Percentiles rank a stretch among this genome's conserved stretches.
These are phyloP conservation scores for Collybia mongolica DNA, from an alignment of 768 basidiomycete genomes.

Conservation along the genomic window DNA sequence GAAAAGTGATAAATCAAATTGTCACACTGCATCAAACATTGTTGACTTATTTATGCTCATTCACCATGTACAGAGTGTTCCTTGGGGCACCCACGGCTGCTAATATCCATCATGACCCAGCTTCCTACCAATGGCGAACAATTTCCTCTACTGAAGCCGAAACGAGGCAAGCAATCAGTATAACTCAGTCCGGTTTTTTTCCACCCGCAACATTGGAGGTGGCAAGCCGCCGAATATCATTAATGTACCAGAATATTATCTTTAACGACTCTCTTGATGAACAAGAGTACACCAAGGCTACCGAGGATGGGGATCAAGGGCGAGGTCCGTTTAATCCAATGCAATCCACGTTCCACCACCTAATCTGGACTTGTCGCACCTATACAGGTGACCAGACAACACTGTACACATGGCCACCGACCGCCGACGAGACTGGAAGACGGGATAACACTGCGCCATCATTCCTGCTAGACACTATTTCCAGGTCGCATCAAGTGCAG, in stretches of 20 bases:
- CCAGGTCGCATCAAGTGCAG: constrained; percentile 14
- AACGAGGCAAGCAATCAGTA: background rate
- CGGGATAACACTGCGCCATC: constrained; percentile 20
- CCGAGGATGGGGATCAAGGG: constrained; percentile 7
- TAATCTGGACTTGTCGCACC: background rate
- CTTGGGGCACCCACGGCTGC: constrained; percentile 44
- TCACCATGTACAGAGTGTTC: constrained; percentile 44
- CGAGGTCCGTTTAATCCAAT: background rate
- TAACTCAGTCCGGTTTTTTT: constrained; percentile 30
- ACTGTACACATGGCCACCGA: constrained; percentile 59
- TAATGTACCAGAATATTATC: constrained; percentile 71
- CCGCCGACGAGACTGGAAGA: constrained; percentile 20
- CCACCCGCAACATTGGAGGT: constrained; percentile 60
- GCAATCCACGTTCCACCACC: background rate
- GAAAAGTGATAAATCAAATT: too few relatives aligned
- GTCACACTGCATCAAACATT: too few relatives aligned
- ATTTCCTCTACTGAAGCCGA: constrained; percentile 26
- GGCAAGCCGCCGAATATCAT: constrained; percentile 67
- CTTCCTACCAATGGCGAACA: constrained; percentile 45
- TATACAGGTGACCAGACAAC: constrained; percentile 43
- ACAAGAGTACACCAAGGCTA: constrained; percentile 20
- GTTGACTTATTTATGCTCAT: too few relatives aligned
- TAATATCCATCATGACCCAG: constrained; percentile 33
- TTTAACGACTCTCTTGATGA: constrained; percentile 49
- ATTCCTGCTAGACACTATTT: constrained; percentile 23